phyloP scores from a whole-genome alignment of 805 yeast genomes.

The Wickerhamia fluorescens region DNA sequence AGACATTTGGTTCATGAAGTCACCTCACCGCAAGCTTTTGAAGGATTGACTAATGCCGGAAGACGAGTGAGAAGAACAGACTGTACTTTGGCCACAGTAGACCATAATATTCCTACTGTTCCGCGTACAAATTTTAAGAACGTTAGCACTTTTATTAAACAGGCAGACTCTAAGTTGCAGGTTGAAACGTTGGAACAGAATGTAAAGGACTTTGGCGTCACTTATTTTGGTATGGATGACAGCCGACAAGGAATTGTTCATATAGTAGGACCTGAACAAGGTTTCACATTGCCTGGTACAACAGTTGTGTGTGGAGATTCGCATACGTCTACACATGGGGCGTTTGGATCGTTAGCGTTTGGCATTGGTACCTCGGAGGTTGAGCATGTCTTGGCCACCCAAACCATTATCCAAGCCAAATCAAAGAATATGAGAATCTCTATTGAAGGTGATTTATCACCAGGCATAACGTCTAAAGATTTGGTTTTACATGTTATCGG shows the following conservation, averaged over 20 bases:
- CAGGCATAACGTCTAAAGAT: slow-evolving; percentile 95
- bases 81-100: slow-evolving; percentile 91
- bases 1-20: slow-evolving; percentile 98
- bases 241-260: slow-evolving; percentile 97
- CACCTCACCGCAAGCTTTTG: slow-evolving; percentile 98
- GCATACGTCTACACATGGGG: slow-evolving; percentile 98
- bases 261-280: slow-evolving; percentile 98
- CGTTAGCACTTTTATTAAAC: slow-evolving; percentile 74
- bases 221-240: slow-evolving; percentile 93
- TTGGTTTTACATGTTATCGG: slow-evolving; percentile 91
- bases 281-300: slow-evolving; percentile 96
- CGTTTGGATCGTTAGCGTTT: slow-evolving; percentile 94
- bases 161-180: slow-evolving; percentile 88
- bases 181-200: slow-evolving; percentile 89
- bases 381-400: slow-evolving; percentile 97
- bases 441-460: slow-evolving; percentile 75
- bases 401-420: slow-evolving; percentile 88
- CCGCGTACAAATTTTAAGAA: slow-evolving; percentile 73
- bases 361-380: slow-evolving; percentile 99
- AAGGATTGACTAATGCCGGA: slow-evolving; percentile 83
- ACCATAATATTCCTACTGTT: slow-evolving; percentile 94
- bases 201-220: slow-evolving; percentile 81
- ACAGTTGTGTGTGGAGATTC: slow-evolving; percentile 99
- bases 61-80: slow-evolving; percentile 87
- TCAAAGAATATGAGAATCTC: slow-evolving; percentile 92